Conservation (phyloP, 257 asterid genomes). For the Forsythia viridissima region DNA sequence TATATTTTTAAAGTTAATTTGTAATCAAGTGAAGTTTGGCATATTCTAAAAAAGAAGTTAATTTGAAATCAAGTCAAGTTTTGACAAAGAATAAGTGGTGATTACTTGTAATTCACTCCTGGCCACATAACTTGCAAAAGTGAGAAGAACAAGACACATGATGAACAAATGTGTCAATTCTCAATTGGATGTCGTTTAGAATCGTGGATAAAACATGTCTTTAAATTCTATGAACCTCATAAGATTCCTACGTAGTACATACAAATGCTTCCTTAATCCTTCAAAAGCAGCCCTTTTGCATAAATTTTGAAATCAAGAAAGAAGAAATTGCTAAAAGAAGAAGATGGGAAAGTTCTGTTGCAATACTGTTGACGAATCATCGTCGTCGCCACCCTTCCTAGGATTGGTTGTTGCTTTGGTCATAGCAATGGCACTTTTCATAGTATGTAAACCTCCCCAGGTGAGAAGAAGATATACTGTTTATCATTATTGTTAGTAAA, state of each 20-base stretch:
- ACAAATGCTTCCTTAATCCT: background rate
- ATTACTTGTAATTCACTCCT: background rate
- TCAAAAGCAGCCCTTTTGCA: background rate
- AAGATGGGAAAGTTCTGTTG: conserved; percentile 7
- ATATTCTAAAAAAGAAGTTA: no score
- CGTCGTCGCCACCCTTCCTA: background rate
- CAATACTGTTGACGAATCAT: background rate
- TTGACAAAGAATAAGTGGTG: conserved; percentile 3
- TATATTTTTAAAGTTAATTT: no score
- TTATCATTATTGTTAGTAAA: background rate
- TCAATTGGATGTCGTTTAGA: background rate
- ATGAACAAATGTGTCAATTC: background rate
- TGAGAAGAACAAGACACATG: background rate
- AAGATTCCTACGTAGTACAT: background rate
- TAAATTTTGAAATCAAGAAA: background rate
- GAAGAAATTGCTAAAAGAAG: background rate
- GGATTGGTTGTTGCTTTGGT: background rate
- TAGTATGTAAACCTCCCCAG: background rate
- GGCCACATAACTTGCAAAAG: background rate
- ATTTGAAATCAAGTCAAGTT: background rate
- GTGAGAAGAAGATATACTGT: background rate
- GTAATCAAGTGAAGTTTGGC: no score
- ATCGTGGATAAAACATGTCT: background rate
- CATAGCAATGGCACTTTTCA: conserved; percentile 3
- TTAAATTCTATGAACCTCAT: background rate